These are phyloP conservation scores for Saturnispora gosingensis DNA, from an alignment of 805 yeast genomes.

Conservation along the genomic window DNA sequence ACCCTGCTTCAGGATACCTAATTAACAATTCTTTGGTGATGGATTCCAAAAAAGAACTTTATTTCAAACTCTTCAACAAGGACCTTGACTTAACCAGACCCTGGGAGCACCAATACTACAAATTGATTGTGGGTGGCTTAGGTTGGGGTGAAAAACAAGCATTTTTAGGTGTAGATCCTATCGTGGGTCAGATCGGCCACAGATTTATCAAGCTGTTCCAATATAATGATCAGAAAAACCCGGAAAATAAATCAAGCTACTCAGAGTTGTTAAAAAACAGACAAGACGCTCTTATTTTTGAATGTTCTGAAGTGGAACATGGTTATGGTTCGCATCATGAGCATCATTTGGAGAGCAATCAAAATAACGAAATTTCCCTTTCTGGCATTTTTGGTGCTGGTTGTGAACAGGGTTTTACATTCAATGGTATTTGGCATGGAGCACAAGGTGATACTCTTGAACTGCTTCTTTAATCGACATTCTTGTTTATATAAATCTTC, in stretches of 20 bases:
- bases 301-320: slow-evolving; percentile 19
- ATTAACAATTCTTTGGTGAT: slow-evolving; percentile 34
- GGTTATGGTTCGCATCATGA: slow-evolving; percentile 9
- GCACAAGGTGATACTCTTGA: slow-evolving; percentile 25
- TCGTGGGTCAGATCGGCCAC: slow-evolving; percentile 29
- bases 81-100: not conserved
- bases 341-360: not conserved
- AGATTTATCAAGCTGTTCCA: slow-evolving; percentile 16
- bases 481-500: not conserved
- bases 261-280: not conserved
- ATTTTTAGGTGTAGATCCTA: slow-evolving; percentile 57
- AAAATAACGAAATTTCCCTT: slow-evolving; percentile 4
- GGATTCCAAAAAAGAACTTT: slow-evolving; percentile 19
- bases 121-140: slow-evolving; percentile 67
- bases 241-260: not conserved
- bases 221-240: slow-evolving; percentile 1
- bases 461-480: not conserved
- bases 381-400: slow-evolving; percentile 27
- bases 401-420: slow-evolving; percentile 25
- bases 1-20: slow-evolving; percentile 49
- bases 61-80: slow-evolving; percentile 14
- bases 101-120: slow-evolving; percentile 29
- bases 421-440: slow-evolving; percentile 25
- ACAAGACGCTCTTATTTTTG: slow-evolving; percentile 13
- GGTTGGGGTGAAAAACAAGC: slow-evolving; percentile 67